Percentiles rank a stretch among this genome's conserved stretches.
These are phyloP conservation scores for Myrmaecium sp. DNA, from an alignment of 2,329 filamentous ascomycete species.

Conservation along the genomic window DNA sequence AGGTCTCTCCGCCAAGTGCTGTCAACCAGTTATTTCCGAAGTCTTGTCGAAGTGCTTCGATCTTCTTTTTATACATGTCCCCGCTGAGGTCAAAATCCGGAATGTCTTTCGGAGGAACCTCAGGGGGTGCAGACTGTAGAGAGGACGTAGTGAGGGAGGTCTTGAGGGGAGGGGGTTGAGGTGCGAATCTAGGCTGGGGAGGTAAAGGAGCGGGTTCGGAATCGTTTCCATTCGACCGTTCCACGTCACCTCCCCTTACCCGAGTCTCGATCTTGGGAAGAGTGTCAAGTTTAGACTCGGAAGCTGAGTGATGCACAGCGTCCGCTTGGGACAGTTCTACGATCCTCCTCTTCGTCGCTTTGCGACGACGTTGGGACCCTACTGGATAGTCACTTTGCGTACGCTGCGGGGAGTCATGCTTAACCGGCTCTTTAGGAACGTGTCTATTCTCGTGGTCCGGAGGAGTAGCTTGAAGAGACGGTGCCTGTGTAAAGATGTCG, in stretches of 20 bases:
- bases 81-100: constrained; percentile 49
- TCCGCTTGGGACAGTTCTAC: constrained; percentile 38
- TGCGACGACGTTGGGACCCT: constrained; percentile 41
- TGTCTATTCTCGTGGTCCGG: background rate
- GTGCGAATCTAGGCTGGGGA: too few relatives aligned
- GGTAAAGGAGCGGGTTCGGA: too few relatives aligned
- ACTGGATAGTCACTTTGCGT: constrained; percentile 13
- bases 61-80: constrained; percentile 71
- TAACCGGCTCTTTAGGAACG: too few relatives aligned
- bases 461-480: background rate
- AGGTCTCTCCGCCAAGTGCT: constrained; percentile 61
- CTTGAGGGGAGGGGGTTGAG: constrained; percentile 4
- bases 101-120: constrained; percentile 4
- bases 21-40: constrained; percentile 79
- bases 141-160: constrained; percentile 13
- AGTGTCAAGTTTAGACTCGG: too few relatives aligned
- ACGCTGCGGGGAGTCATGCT: too few relatives aligned
- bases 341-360: constrained; percentile 37
- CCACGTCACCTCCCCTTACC: too few relatives aligned
- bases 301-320: constrained; percentile 15
- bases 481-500: constrained; percentile 15
- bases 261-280: too few relatives aligned
- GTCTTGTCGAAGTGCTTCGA: constrained; percentile 70
- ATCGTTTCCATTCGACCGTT: too few relatives aligned
- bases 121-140: constrained; percentile 4